A percentile compares a stretch with the other conserved stretches of the same genome.
These are phyloP conservation scores for Phytophthora meadii DNA, from an alignment of 352 stramenopile genomes.

Conservation along the genomic window DNA sequence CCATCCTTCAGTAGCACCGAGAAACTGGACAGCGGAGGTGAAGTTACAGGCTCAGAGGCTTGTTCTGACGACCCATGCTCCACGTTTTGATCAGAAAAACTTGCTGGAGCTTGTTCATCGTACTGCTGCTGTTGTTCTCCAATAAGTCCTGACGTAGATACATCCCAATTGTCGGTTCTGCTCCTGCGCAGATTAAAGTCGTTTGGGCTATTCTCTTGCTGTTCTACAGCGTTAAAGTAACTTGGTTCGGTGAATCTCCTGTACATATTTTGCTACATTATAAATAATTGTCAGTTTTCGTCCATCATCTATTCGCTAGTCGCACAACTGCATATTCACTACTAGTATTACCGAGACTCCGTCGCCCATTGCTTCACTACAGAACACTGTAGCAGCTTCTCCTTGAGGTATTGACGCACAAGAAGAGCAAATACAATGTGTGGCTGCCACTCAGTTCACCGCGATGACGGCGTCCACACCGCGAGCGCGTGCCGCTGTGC, in stretches of 20 bases:
- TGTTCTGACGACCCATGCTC: conserved; percentile 5
- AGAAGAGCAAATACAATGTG: conserved; percentile 8
- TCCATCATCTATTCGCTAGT: conserved; percentile 9
- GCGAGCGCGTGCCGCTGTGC: conserved; percentile 21
- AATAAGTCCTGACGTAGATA: conserved; percentile 5
- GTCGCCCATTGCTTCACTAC: neutral
- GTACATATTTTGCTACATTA: conserved; percentile 3
- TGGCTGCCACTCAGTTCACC: neutral
- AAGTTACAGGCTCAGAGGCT: conserved; percentile 33
- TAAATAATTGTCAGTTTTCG: neutral
- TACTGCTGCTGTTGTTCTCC: conserved; percentile 32
- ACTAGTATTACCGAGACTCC: neutral
- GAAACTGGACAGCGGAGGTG: conserved; percentile 47
- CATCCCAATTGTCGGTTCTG: conserved; percentile 49
- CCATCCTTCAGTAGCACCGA: conserved; percentile 43
- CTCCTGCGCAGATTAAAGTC: conserved; percentile 51
- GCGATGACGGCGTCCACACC: conserved; percentile 14
- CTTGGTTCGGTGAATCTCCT: conserved; percentile 5
- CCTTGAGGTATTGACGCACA: too few relatives aligned
- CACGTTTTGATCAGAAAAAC: neutral
- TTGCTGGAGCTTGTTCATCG: conserved; percentile 1
- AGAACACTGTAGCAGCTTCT: too few relatives aligned
- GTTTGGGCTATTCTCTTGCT: neutral
- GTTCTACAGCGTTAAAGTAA: conserved; percentile 31
- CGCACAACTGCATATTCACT: neutral